Evolutionary conservation across 75 land plant genomes (phyloP).

Genomic region (Larix kaempferi): DNA sequence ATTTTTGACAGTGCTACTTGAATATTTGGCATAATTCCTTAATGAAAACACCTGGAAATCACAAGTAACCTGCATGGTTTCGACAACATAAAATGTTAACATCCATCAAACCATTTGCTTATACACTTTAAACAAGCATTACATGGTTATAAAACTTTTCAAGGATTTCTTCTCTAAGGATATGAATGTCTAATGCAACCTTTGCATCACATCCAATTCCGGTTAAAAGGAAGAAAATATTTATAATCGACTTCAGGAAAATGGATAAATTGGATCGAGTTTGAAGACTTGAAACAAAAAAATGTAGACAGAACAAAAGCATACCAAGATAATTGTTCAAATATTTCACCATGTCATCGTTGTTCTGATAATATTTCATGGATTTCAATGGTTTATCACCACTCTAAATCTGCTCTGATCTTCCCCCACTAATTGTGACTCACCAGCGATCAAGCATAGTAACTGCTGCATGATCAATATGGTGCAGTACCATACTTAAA

Average conservation of each 20-base stretch:
- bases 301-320: conserved; percentile 7
- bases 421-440: conserved; percentile 39
- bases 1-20: no score
- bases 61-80: no score
- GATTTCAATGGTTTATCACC: conserved; percentile 29
- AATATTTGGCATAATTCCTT: no score
- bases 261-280: neutral
- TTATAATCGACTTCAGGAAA: neutral
- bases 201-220: conserved; percentile 96
- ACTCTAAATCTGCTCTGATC: neutral
- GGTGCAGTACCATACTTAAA: conserved; percentile 45
- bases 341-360: conserved; percentile 28
- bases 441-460: conserved; percentile 87
- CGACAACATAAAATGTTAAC: neutral
- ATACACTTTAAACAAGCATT: neutral
- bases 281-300: no score
- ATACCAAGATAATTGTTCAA: conserved; percentile 82
- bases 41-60: no score
- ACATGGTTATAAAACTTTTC: conserved; percentile 74
- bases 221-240: conserved; percentile 9
- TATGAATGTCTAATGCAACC: conserved; percentile 79
- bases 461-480: conserved; percentile 69
- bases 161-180: conserved; percentile 62
- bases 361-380: conserved; percentile 20
- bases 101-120: neutral